These are phyloP conservation scores for Trifolium pratense DNA, from an alignment of 306 rosid species.

Conservation along the genomic window DNA sequence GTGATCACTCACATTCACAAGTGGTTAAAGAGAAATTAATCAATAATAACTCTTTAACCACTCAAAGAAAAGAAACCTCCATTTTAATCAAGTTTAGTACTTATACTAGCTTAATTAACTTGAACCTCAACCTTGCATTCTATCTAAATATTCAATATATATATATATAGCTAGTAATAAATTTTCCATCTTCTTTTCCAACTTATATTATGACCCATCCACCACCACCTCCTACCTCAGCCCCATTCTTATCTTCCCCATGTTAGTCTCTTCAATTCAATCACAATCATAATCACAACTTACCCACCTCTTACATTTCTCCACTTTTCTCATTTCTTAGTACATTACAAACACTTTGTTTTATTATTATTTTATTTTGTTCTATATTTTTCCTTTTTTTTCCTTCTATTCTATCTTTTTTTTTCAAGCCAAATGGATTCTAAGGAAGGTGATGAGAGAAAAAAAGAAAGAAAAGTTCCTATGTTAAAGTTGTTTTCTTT, in stretches of 20 bases:
- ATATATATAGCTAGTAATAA: slow-evolving; percentile 34
- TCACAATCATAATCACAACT: slow-evolving; percentile 39
- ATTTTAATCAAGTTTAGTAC: neutral
- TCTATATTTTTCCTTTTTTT: slow-evolving; percentile 6
- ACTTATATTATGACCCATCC: slow-evolving; percentile 51
- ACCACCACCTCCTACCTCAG: slow-evolving; percentile 47
- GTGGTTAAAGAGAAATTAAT: neutral
- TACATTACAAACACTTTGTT: slow-evolving; percentile 30
- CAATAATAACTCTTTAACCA: neutral
- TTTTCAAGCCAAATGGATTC: slow-evolving; percentile 37
- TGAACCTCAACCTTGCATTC: slow-evolving; percentile 22
- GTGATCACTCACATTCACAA: neutral
- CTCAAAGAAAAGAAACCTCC: neutral
- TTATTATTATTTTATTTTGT: neutral
- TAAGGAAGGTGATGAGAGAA: slow-evolving; percentile 32
- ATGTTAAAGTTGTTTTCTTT: slow-evolving; percentile 70
- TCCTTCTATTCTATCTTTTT: slow-evolving; percentile 2
- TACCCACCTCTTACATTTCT: slow-evolving; percentile 13
- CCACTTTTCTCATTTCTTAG: slow-evolving; percentile 12
- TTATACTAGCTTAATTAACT: slow-evolving; percentile 3
- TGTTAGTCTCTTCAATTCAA: slow-evolving; percentile 41
- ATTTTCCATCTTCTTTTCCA: slow-evolving; percentile 51
- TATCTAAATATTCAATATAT: no score
- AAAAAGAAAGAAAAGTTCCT: slow-evolving; percentile 60
- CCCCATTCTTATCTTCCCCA: slow-evolving; percentile 35